These are phyloP conservation scores for Fagus sylvatica DNA, from an alignment of 306 rosid genomes.

Conservation along the genomic window DNA sequence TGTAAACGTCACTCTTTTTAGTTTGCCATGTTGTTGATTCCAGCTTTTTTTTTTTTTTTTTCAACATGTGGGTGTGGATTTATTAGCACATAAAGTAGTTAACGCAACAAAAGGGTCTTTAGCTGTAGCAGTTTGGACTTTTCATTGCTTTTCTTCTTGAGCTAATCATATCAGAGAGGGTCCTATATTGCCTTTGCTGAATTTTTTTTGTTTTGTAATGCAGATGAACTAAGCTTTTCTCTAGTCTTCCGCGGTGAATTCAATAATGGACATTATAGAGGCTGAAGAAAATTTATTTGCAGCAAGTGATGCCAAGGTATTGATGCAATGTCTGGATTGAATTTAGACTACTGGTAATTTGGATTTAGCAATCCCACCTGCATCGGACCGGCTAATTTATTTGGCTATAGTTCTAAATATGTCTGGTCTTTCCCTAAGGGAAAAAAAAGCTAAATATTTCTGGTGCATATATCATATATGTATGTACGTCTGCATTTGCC, in stretches of 20 bases:
- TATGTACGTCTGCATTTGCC: background rate
- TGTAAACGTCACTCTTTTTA: background rate
- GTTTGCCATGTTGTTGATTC: background rate
- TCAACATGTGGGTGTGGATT: background rate
- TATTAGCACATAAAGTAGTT: background rate
- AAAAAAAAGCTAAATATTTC: too few relatives aligned
- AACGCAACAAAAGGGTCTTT: background rate
- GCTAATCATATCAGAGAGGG: background rate
- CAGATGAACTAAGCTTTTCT: slow-evolving; percentile 45
- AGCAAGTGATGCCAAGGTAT: slow-evolving; percentile 88
- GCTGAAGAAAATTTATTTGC: slow-evolving; percentile 81
- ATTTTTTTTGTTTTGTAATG: slow-evolving; percentile 24
- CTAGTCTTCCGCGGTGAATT: slow-evolving; percentile 17
- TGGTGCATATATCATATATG: too few relatives aligned
- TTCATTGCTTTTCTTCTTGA: background rate
- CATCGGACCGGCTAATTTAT: background rate
- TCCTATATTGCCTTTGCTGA: slow-evolving; percentile 6
- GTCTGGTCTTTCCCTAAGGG: background rate
- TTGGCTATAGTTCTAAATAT: background rate
- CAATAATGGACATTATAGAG: slow-evolving; percentile 70
- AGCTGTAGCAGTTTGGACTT: slow-evolving; percentile 1
- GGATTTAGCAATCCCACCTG: background rate
- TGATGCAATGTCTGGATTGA: background rate
- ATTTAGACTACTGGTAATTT: background rate
- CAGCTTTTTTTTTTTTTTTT: background rate